These are phyloP conservation scores for Metarhizium brunneum DNA, from an alignment of 2,329 filamentous ascomycete genomes.

Conservation along the genomic window DNA sequence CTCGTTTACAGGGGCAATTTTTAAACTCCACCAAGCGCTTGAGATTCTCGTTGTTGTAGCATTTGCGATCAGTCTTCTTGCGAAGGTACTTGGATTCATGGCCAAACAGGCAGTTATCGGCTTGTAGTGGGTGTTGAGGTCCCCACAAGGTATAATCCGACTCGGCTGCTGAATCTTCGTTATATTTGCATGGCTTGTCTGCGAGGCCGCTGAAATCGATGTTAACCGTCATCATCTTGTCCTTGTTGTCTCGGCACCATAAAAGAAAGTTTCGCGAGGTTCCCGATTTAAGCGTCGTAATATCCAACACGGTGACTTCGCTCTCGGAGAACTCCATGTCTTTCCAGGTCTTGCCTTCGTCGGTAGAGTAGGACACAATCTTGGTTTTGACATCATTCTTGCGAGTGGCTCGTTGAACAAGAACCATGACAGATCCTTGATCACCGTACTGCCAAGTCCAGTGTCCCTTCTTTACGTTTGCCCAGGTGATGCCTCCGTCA, in stretches of 20 bases:
- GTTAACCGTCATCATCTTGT: slow-evolving; percentile 63
- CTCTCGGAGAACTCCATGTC: slow-evolving; percentile 64
- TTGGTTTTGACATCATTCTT: slow-evolving; percentile 63
- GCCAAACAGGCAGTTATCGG: slow-evolving; percentile 82
- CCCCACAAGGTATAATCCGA: slow-evolving; percentile 80
- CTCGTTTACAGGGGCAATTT: slow-evolving; percentile 75
- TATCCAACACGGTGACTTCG: slow-evolving; percentile 65
- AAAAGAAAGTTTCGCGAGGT: slow-evolving; percentile 85
- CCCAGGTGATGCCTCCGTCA: slow-evolving; percentile 88
- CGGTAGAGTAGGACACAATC: slow-evolving; percentile 62
- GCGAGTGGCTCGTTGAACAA: slow-evolving; percentile 62
- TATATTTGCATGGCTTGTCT: slow-evolving; percentile 60
- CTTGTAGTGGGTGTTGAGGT: slow-evolving; percentile 70
- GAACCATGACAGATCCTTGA: slow-evolving; percentile 83
- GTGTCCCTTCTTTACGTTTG: slow-evolving; percentile 71
- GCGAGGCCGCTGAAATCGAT: slow-evolving; percentile 81
- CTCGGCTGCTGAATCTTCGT: slow-evolving; percentile 43
- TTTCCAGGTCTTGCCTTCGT: slow-evolving; percentile 74
- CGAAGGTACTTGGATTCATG: slow-evolving; percentile 84
- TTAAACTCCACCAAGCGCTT: slow-evolving; percentile 61
- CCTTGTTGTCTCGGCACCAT: slow-evolving; percentile 58
- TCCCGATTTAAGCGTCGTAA: slow-evolving; percentile 83
- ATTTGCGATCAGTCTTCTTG: slow-evolving; percentile 70
- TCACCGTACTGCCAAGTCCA: slow-evolving; percentile 96
- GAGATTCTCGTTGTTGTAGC: slow-evolving; percentile 72